Percentiles rank a stretch among this genome's conserved stretches.
These are phyloP conservation scores for Colletotrichum lini DNA, from an alignment of 2,329 filamentous ascomycete species.

Conservation along the genomic window DNA sequence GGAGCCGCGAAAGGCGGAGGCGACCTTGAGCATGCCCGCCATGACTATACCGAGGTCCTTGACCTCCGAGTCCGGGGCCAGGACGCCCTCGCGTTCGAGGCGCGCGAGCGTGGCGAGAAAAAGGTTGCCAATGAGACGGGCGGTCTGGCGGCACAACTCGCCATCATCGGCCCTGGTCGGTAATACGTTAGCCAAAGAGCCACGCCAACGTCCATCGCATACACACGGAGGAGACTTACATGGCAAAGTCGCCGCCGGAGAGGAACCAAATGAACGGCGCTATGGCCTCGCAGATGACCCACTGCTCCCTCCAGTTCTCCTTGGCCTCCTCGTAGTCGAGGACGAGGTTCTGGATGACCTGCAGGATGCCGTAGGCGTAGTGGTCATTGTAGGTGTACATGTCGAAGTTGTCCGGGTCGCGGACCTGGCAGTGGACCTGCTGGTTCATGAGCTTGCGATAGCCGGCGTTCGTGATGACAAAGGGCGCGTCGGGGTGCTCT, in stretches of 20 bases:
- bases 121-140: conserved; percentile 48
- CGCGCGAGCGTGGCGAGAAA: conserved; percentile 57
- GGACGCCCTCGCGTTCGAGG: conserved; percentile 51
- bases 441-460: conserved; percentile 32
- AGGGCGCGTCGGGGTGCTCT: conserved; percentile 37
- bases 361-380: conserved; percentile 55
- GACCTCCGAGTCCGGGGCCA: conserved; percentile 53
- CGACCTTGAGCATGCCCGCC: conserved; percentile 51
- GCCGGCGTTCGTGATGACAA: conserved; percentile 40
- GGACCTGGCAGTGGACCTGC: conserved; percentile 23
- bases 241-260: conserved; percentile 24
- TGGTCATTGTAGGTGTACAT: conserved; percentile 62
- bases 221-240: neutral
- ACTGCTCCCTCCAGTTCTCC: conserved; percentile 55
- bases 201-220: neutral
- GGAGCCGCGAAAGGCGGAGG: conserved; percentile 28
- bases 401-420: conserved; percentile 54
- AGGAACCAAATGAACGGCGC: conserved; percentile 49
- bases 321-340: conserved; percentile 55
- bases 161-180: conserved; percentile 36
- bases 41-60: conserved; percentile 56
- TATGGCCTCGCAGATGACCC: conserved; percentile 57
- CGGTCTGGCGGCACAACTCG: conserved; percentile 47
- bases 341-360: conserved; percentile 59
- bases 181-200: neutral